A percentile compares a stretch with the other conserved stretches of the same genome.
Evolutionary conservation across 73 alveolate species (phyloP).

Genomic region (Paramecium pentaurelia): DNA sequence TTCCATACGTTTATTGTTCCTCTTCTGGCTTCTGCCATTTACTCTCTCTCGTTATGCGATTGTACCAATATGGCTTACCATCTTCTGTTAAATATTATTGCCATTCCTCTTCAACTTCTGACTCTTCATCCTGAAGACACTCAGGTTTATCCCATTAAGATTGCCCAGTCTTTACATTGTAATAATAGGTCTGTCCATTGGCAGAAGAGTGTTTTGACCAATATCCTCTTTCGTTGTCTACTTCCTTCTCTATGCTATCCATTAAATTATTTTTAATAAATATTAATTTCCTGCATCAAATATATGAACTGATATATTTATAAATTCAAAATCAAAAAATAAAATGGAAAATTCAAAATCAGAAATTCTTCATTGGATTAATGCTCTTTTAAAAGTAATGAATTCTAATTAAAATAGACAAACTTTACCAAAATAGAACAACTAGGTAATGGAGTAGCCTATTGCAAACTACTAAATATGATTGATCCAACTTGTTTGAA

Average conservation of each 20-base stretch:
- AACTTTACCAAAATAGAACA: background rate
- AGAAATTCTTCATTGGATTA: background rate
- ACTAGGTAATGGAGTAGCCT: conserved; percentile 12
- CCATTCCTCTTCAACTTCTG: conserved; percentile 36
- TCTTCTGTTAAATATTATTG: conserved; percentile 28
- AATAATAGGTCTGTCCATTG: background rate
- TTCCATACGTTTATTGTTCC: background rate
- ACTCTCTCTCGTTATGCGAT: background rate
- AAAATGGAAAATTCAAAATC: conserved; percentile 25
- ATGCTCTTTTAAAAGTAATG: background rate
- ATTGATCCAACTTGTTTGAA: background rate
- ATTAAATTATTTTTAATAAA: background rate
- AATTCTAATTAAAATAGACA: background rate
- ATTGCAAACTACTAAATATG: background rate
- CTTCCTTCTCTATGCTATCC: background rate
- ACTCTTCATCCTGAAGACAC: conserved; percentile 20
- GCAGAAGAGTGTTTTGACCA: conserved; percentile 31
- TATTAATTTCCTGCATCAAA: background rate
- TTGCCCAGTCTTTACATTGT: conserved; percentile 22
- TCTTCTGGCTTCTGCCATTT: conserved; percentile 43
- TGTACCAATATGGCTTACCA: conserved; percentile 44
- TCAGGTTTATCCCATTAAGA: conserved; percentile 40
- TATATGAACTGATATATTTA: background rate
- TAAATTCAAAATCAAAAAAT: background rate
- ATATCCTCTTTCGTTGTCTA: background rate